These are phyloP conservation scores for Daldinia loculata DNA, from an alignment of 495 filamentous ascomycete genomes.

Conservation along the genomic window DNA sequence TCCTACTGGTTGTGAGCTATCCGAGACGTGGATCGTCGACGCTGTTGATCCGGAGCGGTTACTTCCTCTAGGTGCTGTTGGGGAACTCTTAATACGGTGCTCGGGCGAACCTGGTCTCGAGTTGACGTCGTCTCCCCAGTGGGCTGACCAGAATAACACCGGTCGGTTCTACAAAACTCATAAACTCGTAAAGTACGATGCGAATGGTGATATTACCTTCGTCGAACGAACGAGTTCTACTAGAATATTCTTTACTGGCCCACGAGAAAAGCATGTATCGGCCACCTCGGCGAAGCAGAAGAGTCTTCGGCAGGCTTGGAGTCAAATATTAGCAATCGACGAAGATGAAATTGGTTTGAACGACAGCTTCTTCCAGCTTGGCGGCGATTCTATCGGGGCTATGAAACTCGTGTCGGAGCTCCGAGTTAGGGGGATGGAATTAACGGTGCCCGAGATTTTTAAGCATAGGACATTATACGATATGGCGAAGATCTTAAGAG, in stretches of 20 bases:
- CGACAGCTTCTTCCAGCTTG: constrained; percentile 69
- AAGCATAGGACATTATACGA: constrained; percentile 58
- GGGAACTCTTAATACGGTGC: constrained; percentile 53
- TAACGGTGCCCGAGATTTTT: constrained; percentile 66
- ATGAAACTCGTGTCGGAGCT: constrained; percentile 73
- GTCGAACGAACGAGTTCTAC: constrained; percentile 28
- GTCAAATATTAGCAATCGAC: constrained; percentile 45
- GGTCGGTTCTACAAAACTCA: constrained; percentile 45
- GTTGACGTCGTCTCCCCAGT: constrained; percentile 41
- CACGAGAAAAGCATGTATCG: constrained; percentile 36
- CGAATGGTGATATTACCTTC: constrained; percentile 24
- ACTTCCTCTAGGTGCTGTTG: constrained; percentile 54
- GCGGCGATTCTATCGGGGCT: constrained; percentile 75
- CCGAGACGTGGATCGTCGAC: constrained; percentile 53
- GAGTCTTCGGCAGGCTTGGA: constrained; percentile 49
- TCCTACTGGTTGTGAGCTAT: constrained; percentile 24
- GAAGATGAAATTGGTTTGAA: constrained; percentile 58
- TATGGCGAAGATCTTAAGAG: constrained; percentile 48
- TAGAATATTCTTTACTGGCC: constrained; percentile 3
- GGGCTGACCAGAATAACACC: constrained; percentile 11
- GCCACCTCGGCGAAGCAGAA: constrained; percentile 51
- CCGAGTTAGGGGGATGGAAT: constrained; percentile 57
- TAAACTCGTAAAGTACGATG: constrained; percentile 44
- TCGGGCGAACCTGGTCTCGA: constrained; percentile 38
- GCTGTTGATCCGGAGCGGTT: constrained; percentile 48